Conservation (phyloP, 2,329 filamentous ascomycete genomes). For the Colletotrichum lentis region DNA sequence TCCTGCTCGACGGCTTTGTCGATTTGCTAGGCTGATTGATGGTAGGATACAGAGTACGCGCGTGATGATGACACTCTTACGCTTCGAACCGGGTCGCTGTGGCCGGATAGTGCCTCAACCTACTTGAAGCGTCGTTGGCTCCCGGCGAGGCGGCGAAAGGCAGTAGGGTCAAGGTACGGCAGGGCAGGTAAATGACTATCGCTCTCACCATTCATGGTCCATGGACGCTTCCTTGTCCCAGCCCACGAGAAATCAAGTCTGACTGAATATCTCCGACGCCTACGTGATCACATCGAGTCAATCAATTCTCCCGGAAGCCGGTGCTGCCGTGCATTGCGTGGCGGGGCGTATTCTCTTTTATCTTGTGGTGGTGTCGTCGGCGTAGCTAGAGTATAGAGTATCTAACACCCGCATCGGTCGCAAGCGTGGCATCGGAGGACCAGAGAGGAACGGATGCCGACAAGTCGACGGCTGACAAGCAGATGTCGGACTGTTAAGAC, state of each 20-base stretch:
- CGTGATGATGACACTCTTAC: constrained; percentile 9
- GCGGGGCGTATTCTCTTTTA: background rate
- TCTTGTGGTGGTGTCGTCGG: constrained; percentile 3
- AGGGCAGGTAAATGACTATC: background rate
- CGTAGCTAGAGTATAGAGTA: background rate
- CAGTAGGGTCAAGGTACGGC: constrained; percentile 10
- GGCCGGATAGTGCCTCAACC: constrained; percentile 20
- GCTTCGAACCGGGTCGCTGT: constrained; percentile 18
- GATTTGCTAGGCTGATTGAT: constrained; percentile 2
- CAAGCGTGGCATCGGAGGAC: background rate
- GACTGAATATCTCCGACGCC: background rate
- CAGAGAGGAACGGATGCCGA: constrained; percentile 3
- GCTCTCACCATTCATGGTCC: too few species aligned
- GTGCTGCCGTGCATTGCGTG: constrained; percentile 1
- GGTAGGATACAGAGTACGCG: constrained; percentile 3
- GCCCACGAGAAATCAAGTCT: background rate
- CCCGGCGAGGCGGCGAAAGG: constrained; percentile 26
- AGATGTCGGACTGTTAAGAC: constrained; percentile 33
- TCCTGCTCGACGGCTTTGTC: constrained; percentile 4
- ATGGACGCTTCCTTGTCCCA: background rate
- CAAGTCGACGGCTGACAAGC: constrained; percentile 9
- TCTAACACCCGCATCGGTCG: background rate
- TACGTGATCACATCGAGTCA: background rate
- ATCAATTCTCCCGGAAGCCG: background rate
- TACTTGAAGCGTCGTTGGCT: constrained; percentile 12